Percentiles rank a stretch among this genome's conserved stretches.
These are phyloP conservation scores for Litchi chinensis DNA, from an alignment of 345 rosid genomes.

Conservation along the genomic window DNA sequence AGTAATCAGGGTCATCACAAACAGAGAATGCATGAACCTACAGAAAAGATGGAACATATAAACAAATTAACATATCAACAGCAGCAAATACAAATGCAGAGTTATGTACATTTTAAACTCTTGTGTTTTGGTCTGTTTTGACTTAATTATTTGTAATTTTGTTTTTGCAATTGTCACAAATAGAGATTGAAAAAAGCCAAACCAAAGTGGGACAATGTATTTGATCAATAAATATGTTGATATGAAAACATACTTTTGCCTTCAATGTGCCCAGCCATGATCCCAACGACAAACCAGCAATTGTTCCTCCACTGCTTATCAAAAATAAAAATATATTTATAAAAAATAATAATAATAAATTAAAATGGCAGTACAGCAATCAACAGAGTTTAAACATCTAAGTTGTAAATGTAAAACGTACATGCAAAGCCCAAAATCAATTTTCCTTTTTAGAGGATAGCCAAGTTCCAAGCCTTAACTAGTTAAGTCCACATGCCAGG, in stretches of 20 bases:
- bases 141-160: background rate
- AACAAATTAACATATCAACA: constrained; percentile 7
- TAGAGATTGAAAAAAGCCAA: constrained; percentile 1
- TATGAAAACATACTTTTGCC: constrained; percentile 61
- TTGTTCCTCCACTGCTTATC: constrained; percentile 74
- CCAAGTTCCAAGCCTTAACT: background rate
- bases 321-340: background rate
- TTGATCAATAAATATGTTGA: background rate
- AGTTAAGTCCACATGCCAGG: background rate
- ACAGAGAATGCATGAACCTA: constrained; percentile 97
- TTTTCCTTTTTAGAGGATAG: background rate
- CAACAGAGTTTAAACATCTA: background rate
- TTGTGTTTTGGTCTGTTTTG: constrained; percentile 1
- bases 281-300: constrained; percentile 88
- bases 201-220: background rate
- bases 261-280: constrained; percentile 73
- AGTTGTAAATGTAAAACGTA: background rate
- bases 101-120: background rate
- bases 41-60: constrained; percentile 17
- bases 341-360: constrained; percentile 5
- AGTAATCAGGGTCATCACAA: constrained; percentile 92
- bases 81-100: background rate
- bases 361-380: background rate
- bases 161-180: background rate
- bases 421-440: constrained; percentile 5